phyloP scores from a whole-genome alignment of 208 protist genomes.

The Leptomonas pyrrhocoris region DNA sequence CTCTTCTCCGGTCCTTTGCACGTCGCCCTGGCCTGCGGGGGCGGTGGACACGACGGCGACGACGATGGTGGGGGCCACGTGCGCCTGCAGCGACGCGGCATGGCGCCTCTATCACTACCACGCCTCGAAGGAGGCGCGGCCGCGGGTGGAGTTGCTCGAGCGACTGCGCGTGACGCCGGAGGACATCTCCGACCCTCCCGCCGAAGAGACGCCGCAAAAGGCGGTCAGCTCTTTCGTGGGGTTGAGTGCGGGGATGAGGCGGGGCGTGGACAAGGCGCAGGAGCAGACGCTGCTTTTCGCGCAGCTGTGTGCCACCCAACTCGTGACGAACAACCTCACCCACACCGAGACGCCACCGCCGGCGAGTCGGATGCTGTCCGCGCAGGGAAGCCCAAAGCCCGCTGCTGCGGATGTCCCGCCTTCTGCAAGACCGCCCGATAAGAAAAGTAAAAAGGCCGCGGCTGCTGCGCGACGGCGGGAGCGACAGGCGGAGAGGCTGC shows the following conservation, averaged over 20 bases:
- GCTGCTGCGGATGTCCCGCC: not conserved
- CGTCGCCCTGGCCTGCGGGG: not conserved
- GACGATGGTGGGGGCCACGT: not conserved
- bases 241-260: not conserved
- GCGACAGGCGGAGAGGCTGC: slow-evolving; percentile 21
- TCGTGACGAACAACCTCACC: slow-evolving; percentile 18
- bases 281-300: slow-evolving; percentile 20
- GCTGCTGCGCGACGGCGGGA: not conserved
- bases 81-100: not conserved
- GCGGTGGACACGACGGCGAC: not conserved
- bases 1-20: not conserved
- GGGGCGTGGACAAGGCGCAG: not conserved
- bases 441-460: not conserved
- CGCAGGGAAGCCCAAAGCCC: not conserved
- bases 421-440: not conserved
- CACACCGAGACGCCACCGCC: not conserved
- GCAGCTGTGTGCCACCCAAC: slow-evolving; percentile 23
- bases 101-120: slow-evolving; percentile 34
- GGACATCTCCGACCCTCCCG: slow-evolving; percentile 10
- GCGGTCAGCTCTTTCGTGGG: not conserved
- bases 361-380: not conserved
- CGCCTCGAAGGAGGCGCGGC: slow-evolving; percentile 17
- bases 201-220: not conserved
- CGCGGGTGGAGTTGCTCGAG: slow-evolving; percentile 29
- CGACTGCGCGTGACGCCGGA: slow-evolving; percentile 10